Evolutionary conservation across 176 grass and related monocot species (phyloP).

Genomic region (Cocos nucifera): DNA sequence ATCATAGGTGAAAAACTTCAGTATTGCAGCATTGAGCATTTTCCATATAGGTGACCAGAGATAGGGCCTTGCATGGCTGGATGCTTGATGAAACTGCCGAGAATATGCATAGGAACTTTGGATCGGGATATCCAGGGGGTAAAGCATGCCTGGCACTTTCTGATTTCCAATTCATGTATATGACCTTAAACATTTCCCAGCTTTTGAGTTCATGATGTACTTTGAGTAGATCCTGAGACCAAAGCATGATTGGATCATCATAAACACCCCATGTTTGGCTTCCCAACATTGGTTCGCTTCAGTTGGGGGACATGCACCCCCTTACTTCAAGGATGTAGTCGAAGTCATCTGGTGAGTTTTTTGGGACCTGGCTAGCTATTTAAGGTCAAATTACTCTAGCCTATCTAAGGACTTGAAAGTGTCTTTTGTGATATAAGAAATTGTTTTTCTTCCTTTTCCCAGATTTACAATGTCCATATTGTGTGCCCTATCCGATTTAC

Average conservation of each 20-base stretch:
- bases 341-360: constrained; percentile 67
- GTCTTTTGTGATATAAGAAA: no score
- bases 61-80: constrained; percentile 72
- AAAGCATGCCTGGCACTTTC: constrained; percentile 10
- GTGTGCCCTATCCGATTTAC: no score
- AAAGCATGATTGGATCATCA: constrained; percentile 82
- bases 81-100: constrained; percentile 69
- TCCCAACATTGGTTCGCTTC: constrained; percentile 85
- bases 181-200: not conserved
- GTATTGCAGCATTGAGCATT: not conserved
- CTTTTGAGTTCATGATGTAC: constrained; percentile 2
- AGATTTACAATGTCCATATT: no score
- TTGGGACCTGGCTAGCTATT: not conserved
- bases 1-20: no score
- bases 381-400: no score
- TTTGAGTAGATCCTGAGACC: constrained; percentile 64
- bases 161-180: constrained; percentile 4
- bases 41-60: constrained; percentile 64
- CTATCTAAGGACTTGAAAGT: no score
- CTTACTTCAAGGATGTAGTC: constrained; percentile 58
- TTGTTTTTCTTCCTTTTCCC: no score
- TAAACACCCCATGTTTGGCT: constrained; percentile 72
- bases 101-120: constrained; percentile 70
- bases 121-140: constrained; percentile 97
- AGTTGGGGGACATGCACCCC: constrained; percentile 82